phyloP scores from a whole-genome alignment of 805 yeast species.

The Saturnispora diversa region DNA sequence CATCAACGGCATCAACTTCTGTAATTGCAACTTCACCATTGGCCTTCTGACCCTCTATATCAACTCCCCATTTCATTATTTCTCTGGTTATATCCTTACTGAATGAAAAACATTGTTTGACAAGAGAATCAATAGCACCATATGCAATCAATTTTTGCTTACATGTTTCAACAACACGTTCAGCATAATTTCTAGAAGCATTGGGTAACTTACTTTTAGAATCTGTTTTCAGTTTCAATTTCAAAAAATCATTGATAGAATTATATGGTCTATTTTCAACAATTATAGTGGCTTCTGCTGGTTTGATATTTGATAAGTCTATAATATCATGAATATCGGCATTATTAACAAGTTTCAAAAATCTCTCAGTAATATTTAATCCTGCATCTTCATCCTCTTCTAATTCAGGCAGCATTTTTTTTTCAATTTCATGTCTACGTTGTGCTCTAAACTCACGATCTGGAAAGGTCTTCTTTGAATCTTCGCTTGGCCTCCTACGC shows the following conservation, averaged over 20 bases:
- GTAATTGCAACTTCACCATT: conserved; percentile 60
- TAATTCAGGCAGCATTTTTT: conserved; percentile 26
- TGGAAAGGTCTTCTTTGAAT: neutral
- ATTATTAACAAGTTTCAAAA: conserved; percentile 69
- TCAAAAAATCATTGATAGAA: conserved; percentile 51
- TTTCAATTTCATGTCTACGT: conserved; percentile 29
- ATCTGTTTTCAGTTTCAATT: conserved; percentile 39
- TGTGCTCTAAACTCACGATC: conserved; percentile 13
- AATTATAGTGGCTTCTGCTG: conserved; percentile 55
- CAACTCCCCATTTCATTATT: conserved; percentile 85
- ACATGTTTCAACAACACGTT: conserved; percentile 63
- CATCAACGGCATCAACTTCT: conserved; percentile 35
- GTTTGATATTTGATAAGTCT: conserved; percentile 68
- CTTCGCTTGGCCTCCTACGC: neutral
- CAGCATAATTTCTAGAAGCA: conserved; percentile 40
- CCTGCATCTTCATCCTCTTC: conserved; percentile 23
- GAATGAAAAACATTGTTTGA: conserved; percentile 70
- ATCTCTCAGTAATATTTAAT: conserved; percentile 49
- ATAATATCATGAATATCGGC: conserved; percentile 69
- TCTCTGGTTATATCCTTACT: conserved; percentile 65
- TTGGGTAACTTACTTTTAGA: conserved; percentile 13
- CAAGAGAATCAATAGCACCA: conserved; percentile 89
- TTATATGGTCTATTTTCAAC: conserved; percentile 64
- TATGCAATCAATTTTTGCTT: conserved; percentile 73
- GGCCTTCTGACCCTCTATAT: conserved; percentile 42